A percentile compares a stretch with the other conserved stretches of the same genome.
Conservation (phyloP, 495 filamentous ascomycete species). For the Daldinia caldariorum region DNA sequence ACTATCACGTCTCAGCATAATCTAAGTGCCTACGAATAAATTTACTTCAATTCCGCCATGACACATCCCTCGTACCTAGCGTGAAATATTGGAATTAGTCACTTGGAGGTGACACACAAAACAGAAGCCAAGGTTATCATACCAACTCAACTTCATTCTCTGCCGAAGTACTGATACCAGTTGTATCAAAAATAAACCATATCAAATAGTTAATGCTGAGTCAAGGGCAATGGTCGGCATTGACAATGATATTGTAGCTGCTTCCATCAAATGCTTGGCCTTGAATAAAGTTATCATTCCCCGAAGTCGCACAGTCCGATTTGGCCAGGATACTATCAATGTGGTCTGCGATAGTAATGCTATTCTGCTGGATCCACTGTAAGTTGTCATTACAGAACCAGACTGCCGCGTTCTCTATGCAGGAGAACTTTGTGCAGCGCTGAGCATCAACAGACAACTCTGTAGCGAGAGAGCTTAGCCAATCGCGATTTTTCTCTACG, state of each 20-base stretch:
- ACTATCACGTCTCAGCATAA: too few relatives aligned
- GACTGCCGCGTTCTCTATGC: slow-evolving; percentile 8
- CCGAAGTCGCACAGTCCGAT: slow-evolving; percentile 6
- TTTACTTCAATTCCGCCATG: too few relatives aligned
- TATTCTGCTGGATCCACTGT: slow-evolving; percentile 12
- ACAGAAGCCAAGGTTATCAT: too few relatives aligned
- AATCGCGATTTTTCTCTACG: slow-evolving; percentile 6
- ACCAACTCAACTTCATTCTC: not conserved
- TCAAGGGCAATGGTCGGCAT: slow-evolving; percentile 55
- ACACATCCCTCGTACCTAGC: too few relatives aligned
- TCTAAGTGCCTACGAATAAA: too few relatives aligned
- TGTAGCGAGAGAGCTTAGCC: slow-evolving; percentile 1
- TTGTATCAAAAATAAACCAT: not conserved
- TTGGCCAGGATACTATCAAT: slow-evolving; percentile 10
- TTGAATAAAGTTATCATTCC: slow-evolving; percentile 8
- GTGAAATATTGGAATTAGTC: too few relatives aligned
- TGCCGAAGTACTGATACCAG: not conserved
- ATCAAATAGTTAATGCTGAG: not conserved
- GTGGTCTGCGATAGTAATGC: slow-evolving; percentile 5
- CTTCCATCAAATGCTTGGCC: slow-evolving; percentile 14
- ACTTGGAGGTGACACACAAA: too few relatives aligned
- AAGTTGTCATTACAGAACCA: slow-evolving; percentile 32
- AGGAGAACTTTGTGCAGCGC: slow-evolving; percentile 13
- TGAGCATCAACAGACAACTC: slow-evolving; percentile 3
- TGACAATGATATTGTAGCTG: slow-evolving; percentile 20